A percentile compares a stretch with the other conserved stretches of the same genome.
Conservation (phyloP, 2,329 filamentous ascomycete genomes). For the Penicillium sp. region DNA sequence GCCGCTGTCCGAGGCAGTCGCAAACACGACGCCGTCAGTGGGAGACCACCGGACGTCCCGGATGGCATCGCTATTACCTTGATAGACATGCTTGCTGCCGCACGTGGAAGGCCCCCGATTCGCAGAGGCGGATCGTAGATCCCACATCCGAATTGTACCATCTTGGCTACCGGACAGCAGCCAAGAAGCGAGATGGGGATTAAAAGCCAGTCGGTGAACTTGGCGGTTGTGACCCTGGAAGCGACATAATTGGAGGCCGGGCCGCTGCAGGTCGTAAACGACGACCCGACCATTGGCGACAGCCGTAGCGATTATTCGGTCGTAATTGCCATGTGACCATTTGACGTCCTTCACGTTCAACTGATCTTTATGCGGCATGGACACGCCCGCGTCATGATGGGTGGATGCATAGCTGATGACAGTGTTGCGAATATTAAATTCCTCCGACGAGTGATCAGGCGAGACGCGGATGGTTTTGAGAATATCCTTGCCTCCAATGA, state of each 20-base stretch:
- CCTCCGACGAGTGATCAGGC: constrained; percentile 62
- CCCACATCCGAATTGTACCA: constrained; percentile 67
- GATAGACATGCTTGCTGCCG: constrained; percentile 59
- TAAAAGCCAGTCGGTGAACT: constrained; percentile 69
- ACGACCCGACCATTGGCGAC: constrained; percentile 68
- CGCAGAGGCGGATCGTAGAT: constrained; percentile 59
- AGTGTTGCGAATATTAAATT: constrained; percentile 65
- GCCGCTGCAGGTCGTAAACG: constrained; percentile 66
- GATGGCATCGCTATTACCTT: constrained; percentile 63
- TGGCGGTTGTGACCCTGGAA: constrained; percentile 68
- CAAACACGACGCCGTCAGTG: constrained; percentile 64
- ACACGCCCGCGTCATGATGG: constrained; percentile 51
- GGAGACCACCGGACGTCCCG: constrained; percentile 69
- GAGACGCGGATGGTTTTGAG: constrained; percentile 67
- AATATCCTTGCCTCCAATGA: constrained; percentile 68
- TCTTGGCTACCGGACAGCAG: constrained; percentile 69
- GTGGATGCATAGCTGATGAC: constrained; percentile 62
- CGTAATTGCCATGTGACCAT: constrained; percentile 67
- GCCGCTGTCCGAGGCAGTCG: constrained; percentile 67
- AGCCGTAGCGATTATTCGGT: constrained; percentile 65
- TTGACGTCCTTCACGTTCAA: constrained; percentile 69
- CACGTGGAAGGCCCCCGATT: constrained; percentile 56
- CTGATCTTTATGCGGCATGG: constrained; percentile 60
- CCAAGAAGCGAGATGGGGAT: constrained; percentile 63
- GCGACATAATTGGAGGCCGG: constrained; percentile 63